Conservation (phyloP, 306 rosid species). For the Medicago lupulina region DNA sequence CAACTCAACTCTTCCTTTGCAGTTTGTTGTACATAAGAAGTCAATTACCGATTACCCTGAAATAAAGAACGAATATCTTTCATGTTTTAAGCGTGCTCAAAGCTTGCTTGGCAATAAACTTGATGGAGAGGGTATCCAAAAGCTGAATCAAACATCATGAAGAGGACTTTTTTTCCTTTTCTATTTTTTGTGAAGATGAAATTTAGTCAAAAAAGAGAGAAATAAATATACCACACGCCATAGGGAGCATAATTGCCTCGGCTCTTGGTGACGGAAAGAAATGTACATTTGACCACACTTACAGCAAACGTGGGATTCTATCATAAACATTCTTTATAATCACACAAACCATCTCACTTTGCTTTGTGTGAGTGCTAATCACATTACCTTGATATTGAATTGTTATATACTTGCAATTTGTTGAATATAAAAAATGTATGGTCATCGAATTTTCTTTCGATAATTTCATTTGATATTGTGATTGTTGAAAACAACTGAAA, state of each 20-base stretch:
- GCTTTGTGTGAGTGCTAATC: not conserved
- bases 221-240: constrained; percentile 35
- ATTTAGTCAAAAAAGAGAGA: constrained; percentile 35
- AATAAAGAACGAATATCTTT: constrained; percentile 65
- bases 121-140: constrained; percentile 38
- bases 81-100: constrained; percentile 72
- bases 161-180: not conserved
- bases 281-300: not conserved
- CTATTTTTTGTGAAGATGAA: constrained; percentile 31
- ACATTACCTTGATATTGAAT: not conserved
- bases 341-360: not conserved
- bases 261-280: constrained; percentile 8
- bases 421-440: not conserved
- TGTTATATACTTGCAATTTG: not conserved
- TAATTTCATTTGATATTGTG: not conserved
- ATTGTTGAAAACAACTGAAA: not conserved
- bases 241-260: constrained; percentile 16
- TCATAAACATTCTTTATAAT: constrained; percentile 2
- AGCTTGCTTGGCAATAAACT: constrained; percentile 48
- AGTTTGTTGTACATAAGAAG: constrained; percentile 62
- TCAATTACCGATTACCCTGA: constrained; percentile 58
- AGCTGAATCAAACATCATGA: constrained; percentile 58
- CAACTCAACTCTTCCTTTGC: constrained; percentile 41
- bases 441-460: too few relatives aligned
- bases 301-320: not conserved